A percentile compares a stretch with the other conserved stretches of the same genome.
phyloP scores from a whole-genome alignment of 306 rosid genomes.

The Acacia confusa region DNA sequence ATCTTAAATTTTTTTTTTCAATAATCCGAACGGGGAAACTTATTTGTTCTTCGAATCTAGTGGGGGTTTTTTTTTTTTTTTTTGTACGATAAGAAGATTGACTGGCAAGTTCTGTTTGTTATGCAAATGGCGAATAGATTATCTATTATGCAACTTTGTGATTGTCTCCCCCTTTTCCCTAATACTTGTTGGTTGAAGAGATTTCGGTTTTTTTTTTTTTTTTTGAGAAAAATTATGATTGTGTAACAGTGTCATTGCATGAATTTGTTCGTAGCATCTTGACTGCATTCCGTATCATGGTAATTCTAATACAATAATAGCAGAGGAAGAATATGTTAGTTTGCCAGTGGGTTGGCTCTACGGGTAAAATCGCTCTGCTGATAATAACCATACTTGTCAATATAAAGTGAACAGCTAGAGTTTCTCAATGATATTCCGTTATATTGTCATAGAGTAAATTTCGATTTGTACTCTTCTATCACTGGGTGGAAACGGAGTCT shows the following conservation, averaged over 20 bases:
- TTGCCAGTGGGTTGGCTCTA: slow-evolving; percentile 21
- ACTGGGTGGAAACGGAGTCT: not conserved
- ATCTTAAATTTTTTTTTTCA: not conserved
- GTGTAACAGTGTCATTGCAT: not conserved
- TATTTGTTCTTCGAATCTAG: slow-evolving; percentile 3
- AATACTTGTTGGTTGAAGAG: not conserved
- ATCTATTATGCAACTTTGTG: not conserved
- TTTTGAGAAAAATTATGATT: not conserved
- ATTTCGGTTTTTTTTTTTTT: not conserved
- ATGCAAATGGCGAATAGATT: not conserved
- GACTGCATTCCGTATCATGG: not conserved
- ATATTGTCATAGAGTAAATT: not conserved
- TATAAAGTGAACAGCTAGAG: not conserved
- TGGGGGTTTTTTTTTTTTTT: not conserved
- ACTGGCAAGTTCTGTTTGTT: not conserved
- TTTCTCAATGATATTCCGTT: not conserved
- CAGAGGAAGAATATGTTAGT: slow-evolving; percentile 12
- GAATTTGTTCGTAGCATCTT: slow-evolving; percentile 6
- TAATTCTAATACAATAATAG: slow-evolving; percentile 1
- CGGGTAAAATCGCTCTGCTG: slow-evolving; percentile 16
- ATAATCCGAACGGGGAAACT: not conserved
- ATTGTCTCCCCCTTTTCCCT: not conserved
- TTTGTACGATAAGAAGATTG: not conserved
- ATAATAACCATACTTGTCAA: slow-evolving; percentile 2
- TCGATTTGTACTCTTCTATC: not conserved